phyloP scores from a whole-genome alignment of 2,329 filamentous ascomycete genomes.

The Fusarium sp. region DNA sequence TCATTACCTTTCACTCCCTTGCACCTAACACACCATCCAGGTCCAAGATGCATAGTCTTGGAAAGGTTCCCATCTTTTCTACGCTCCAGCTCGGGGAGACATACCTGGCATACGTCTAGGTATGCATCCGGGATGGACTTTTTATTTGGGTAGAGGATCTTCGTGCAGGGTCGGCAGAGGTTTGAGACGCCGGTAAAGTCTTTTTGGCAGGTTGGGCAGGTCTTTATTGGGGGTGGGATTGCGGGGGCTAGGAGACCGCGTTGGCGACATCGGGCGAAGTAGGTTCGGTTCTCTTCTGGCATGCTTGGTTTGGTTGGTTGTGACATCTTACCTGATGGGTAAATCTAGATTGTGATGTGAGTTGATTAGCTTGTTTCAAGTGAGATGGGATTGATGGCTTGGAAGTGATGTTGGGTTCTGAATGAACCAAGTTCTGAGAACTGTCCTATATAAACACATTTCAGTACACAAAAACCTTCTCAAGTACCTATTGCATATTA shows the following conservation, averaged over 20 bases:
- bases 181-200: background rate
- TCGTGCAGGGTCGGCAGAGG: slow-evolving; percentile 25
- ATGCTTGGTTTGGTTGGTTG: background rate
- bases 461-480: background rate
- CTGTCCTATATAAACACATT: background rate
- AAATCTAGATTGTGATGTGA: background rate
- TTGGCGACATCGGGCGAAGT: slow-evolving; percentile 13
- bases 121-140: slow-evolving; percentile 6
- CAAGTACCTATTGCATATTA: background rate
- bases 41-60: slow-evolving; percentile 36
- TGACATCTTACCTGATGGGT: slow-evolving; percentile 12
- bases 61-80: background rate
- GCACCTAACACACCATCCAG: slow-evolving; percentile 35
- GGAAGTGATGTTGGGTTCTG: background rate
- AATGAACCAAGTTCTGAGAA: background rate
- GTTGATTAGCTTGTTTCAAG: background rate
- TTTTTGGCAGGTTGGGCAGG: slow-evolving; percentile 13
- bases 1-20: background rate
- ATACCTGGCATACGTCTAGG: slow-evolving; percentile 7
- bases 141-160: background rate
- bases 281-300: slow-evolving; percentile 4
- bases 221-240: slow-evolving; percentile 5
- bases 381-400: background rate
- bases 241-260: slow-evolving; percentile 23
- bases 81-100: background rate